Base-by-base conservation (phyloP, 2,329 filamentous ascomycete genomes). In the Aspergillus candidus region DNA sequence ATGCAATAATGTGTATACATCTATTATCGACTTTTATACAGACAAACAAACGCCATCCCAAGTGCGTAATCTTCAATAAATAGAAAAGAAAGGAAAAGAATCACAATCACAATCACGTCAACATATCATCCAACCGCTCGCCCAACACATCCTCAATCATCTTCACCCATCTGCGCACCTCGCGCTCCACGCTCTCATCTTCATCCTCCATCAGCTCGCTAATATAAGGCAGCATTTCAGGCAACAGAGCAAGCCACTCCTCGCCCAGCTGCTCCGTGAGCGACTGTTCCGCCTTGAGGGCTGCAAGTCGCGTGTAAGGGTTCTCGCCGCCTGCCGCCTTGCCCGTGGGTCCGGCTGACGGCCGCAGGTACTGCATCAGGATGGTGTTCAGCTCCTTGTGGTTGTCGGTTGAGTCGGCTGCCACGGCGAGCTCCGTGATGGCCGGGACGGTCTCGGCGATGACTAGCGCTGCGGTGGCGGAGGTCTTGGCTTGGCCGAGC, bases 181-280 rank as follows among this genome's bases (percentile, higher is more conserved):
- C 90, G 60, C 82, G 75, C 72, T 98, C 93, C 17, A 98, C 91
- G 22, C 78, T 76, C 70, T 97, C 93, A 61, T 97, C 90, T 55
- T 97, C 93, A 63, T 98, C 93, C 62, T 98, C 93, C 70, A 95
- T 85, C 59, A 95, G 67, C 72, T 98, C 93, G 59, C 88, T 94
- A 57, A 99, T 95, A 52, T 91, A 88, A 14, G 94, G 91, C 63
- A 98, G 71, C 85, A 96, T 97, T 76, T 98, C 93, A 0, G 91
- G 88, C 61, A 97, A 67, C 72, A 94, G 78, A 1, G 83, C 79
- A 47, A 98, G 70, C 93, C 93, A 98, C 62, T 98, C 93, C 65
- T 97, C 90, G 47, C 90, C 90, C 18, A 97, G 70, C 38, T 80
- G 75, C 54, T 86, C 81, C 11, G 89, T 94, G 50, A 97, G 73